Conservation (phyloP, 2,329 filamentous ascomycete species). For the Coniosporium uncinatum region DNA sequence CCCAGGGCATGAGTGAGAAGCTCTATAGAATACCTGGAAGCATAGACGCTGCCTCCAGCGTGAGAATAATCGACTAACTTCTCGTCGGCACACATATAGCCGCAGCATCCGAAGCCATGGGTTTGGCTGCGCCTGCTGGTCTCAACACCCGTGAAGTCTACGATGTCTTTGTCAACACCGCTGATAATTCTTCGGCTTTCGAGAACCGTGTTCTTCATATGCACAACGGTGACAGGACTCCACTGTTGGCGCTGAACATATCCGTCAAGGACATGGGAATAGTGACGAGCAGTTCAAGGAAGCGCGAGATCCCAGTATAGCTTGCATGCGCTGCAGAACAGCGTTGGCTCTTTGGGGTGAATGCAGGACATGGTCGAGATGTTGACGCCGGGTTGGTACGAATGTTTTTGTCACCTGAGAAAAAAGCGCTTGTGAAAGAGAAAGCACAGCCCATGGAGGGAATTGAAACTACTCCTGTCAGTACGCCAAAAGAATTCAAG, state of each 20-base stretch:
- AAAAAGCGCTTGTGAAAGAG: not conserved
- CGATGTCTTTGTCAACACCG: constrained; percentile 37
- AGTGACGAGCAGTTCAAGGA: constrained; percentile 1
- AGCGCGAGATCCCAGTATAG: constrained; percentile 45
- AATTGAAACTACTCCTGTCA: not conserved
- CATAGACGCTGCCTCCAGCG: constrained; percentile 46
- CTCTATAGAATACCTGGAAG: constrained; percentile 49
- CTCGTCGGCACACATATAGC: constrained; percentile 54
- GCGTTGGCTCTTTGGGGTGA: constrained; percentile 53
- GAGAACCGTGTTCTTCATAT: constrained; percentile 49
- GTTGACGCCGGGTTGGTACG: constrained; percentile 52
- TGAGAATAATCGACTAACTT: constrained; percentile 53
- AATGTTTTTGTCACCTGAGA: constrained; percentile 26
- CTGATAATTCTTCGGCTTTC: constrained; percentile 47
- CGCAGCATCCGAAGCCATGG: constrained; percentile 49
- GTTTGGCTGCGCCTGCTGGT: constrained; percentile 46
- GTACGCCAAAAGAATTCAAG: not conserved
- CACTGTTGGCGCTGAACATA: constrained; percentile 36
- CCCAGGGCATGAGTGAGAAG: constrained; percentile 62
- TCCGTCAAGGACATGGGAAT: constrained; percentile 36
- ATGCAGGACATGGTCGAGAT: constrained; percentile 48
- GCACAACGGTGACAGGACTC: constrained; percentile 43
- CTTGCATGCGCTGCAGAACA: constrained; percentile 60
- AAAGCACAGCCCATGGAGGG: not conserved
- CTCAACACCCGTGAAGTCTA: constrained; percentile 43